phyloP scores from a whole-genome alignment of 352 stramenopile genomes.

The Globisporangium uncinulatum region DNA sequence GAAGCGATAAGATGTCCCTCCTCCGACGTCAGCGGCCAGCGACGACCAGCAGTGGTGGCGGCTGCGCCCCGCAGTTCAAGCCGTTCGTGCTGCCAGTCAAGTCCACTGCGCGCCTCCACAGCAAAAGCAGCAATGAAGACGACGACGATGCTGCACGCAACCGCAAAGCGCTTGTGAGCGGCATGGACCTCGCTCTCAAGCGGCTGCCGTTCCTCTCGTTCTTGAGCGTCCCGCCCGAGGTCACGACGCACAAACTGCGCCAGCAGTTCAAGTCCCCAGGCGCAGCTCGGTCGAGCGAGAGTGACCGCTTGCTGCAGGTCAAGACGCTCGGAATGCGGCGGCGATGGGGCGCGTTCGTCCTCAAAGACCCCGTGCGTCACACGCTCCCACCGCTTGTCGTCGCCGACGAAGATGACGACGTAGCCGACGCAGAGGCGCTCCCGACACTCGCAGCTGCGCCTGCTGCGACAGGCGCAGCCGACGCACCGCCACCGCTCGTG shows the following conservation, averaged over 20 bases:
- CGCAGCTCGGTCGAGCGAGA: conserved; percentile 59
- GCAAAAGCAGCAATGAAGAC: conserved; percentile 8
- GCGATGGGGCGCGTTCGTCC: conserved; percentile 38
- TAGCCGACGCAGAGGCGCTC: conserved; percentile 19
- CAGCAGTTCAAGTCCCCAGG: conserved; percentile 79
- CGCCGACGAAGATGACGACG: conserved; percentile 39
- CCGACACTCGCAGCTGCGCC: conserved; percentile 17
- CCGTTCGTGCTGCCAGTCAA: conserved; percentile 74
- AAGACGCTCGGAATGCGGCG: conserved; percentile 84
- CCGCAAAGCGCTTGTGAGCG: conserved; percentile 42
- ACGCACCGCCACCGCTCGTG: conserved; percentile 62
- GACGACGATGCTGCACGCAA: conserved; percentile 43
- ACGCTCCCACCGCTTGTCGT: conserved; percentile 56
- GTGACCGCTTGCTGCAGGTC: conserved; percentile 64
- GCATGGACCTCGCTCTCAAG: conserved; percentile 58
- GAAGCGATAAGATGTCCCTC: conserved; percentile 28
- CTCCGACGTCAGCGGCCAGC: conserved; percentile 29
- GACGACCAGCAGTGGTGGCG: conserved; percentile 3
- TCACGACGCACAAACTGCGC: conserved; percentile 45
- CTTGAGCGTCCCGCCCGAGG: conserved; percentile 54
- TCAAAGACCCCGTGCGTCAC: conserved; percentile 59
- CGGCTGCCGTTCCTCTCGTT: conserved; percentile 80
- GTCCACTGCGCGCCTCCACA: not conserved
- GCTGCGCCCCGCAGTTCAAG: conserved; percentile 49
- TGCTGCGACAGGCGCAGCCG: conserved; percentile 13